Percentiles rank a stretch among this genome's conserved stretches.
phyloP scores from a whole-genome alignment of 2,329 filamentous ascomycete species.

The Karstenula rhodostoma region DNA sequence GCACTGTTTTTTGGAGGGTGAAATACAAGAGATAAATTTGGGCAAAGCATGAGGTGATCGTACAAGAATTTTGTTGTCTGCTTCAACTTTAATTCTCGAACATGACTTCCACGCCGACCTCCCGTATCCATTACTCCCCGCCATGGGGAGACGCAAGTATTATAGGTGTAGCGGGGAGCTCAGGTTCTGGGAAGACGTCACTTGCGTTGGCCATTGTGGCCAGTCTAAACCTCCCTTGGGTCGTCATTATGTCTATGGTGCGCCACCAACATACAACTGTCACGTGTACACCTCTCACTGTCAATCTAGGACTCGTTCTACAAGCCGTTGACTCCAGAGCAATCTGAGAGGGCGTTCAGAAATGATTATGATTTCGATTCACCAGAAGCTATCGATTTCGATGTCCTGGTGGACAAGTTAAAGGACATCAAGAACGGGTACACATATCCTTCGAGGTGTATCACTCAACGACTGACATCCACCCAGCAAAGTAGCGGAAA shows the following conservation, averaged over 20 bases:
- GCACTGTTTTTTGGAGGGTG: slow-evolving; percentile 6
- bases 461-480: slow-evolving; percentile 23
- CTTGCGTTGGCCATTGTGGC: slow-evolving; percentile 90
- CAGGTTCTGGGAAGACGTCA: slow-evolving; percentile 94
- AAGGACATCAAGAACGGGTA: slow-evolving; percentile 92
- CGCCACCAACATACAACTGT: slow-evolving; percentile 24
- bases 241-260: slow-evolving; percentile 97
- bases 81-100: slow-evolving; percentile 11
- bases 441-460: slow-evolving; percentile 53
- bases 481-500: slow-evolving; percentile 80
- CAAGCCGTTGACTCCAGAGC: slow-evolving; percentile 81
- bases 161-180: slow-evolving; percentile 94
- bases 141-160: slow-evolving; percentile 97
- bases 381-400: slow-evolving; percentile 93
- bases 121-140: slow-evolving; percentile 78
- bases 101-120: slow-evolving; percentile 35
- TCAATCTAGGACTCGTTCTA: slow-evolving; percentile 88
- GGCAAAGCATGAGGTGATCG: slow-evolving; percentile 16
- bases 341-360: slow-evolving; percentile 80
- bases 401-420: slow-evolving; percentile 80
- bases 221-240: slow-evolving; percentile 92
- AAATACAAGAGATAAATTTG: neutral
- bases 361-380: slow-evolving; percentile 98
- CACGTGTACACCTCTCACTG: slow-evolving; percentile 36
- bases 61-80: neutral